These are phyloP conservation scores for Lentithecium fluviatile DNA, from an alignment of 495 filamentous ascomycete genomes.

Conservation along the genomic window DNA sequence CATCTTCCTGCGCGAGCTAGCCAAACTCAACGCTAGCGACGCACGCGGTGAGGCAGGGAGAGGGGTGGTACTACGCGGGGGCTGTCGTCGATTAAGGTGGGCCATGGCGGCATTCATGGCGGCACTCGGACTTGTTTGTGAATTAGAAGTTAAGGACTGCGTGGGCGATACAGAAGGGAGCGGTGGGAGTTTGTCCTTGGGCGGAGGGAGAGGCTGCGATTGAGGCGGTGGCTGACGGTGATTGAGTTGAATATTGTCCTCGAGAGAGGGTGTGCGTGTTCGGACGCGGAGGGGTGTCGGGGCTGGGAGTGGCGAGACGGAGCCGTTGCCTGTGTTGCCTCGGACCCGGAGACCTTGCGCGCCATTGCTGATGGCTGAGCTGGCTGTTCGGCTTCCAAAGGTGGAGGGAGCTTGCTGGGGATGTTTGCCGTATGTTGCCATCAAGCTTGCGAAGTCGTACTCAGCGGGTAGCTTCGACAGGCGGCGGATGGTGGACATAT, in stretches of 20 bases:
- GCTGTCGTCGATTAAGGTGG: conserved; percentile 17
- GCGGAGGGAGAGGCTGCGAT: neutral
- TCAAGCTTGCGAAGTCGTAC: conserved; percentile 22
- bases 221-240: neutral
- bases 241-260: neutral
- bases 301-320: neutral
- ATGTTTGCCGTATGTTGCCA: conserved; percentile 22
- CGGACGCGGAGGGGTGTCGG: neutral
- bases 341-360: neutral
- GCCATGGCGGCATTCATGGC: conserved; percentile 14
- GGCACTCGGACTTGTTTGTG: neutral
- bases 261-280: neutral
- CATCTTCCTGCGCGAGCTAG: conserved; percentile 5
- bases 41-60: conserved; percentile 21
- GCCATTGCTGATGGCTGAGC: neutral
- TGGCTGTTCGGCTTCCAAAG: neutral
- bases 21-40: conserved; percentile 7
- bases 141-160: neutral
- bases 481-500: conserved; percentile 48
- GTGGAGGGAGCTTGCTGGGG: neutral
- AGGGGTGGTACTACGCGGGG: conserved; percentile 2
- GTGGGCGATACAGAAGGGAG: neutral
- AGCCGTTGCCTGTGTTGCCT: neutral
- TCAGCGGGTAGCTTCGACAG: conserved; percentile 41
- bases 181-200: neutral